These are phyloP conservation scores for Stemphylium vesicarium DNA, from an alignment of 2,329 filamentous ascomycete genomes.

Conservation along the genomic window DNA sequence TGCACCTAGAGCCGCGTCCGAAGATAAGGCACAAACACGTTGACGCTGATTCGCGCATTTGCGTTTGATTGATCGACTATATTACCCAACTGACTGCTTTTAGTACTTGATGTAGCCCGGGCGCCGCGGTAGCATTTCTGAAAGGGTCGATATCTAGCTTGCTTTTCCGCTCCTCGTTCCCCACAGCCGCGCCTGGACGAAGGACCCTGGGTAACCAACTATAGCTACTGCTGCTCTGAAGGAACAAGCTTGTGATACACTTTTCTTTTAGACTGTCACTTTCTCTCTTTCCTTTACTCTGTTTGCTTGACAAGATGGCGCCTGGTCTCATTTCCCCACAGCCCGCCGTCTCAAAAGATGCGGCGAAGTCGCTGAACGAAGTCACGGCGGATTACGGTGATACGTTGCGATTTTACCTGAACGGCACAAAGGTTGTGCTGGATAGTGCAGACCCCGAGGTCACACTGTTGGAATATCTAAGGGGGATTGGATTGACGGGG, in stretches of 20 bases:
- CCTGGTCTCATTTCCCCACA: conserved; percentile 57
- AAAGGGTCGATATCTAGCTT: background rate
- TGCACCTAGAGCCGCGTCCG: conserved; percentile 10
- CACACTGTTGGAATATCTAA: conserved; percentile 89
- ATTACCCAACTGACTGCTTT: conserved; percentile 5
- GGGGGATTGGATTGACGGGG: conserved; percentile 90
- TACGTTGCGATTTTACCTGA: conserved; percentile 89
- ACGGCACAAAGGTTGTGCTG: conserved; percentile 86
- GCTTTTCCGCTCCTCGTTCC: background rate
- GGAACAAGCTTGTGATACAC: background rate
- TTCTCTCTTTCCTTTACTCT: background rate
- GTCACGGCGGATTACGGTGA: conserved; percentile 83
- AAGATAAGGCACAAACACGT: conserved; percentile 24
- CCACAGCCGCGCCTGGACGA: background rate
- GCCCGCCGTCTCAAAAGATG: conserved; percentile 55
- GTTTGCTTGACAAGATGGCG: conserved; percentile 55
- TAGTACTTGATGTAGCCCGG: background rate
- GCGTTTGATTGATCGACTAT: background rate
- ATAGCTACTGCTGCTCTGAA: background rate
- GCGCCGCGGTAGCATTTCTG: background rate
- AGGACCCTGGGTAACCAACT: background rate
- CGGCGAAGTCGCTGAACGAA: conserved; percentile 58
- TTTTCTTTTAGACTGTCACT: background rate
- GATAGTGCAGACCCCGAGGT: conserved; percentile 90
- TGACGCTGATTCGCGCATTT: conserved; percentile 23